A percentile compares a stretch with the other conserved stretches of the same genome.
Evolutionary conservation across 805 yeast species (phyloP).

Genomic region (Ogataea siamensis): DNA sequence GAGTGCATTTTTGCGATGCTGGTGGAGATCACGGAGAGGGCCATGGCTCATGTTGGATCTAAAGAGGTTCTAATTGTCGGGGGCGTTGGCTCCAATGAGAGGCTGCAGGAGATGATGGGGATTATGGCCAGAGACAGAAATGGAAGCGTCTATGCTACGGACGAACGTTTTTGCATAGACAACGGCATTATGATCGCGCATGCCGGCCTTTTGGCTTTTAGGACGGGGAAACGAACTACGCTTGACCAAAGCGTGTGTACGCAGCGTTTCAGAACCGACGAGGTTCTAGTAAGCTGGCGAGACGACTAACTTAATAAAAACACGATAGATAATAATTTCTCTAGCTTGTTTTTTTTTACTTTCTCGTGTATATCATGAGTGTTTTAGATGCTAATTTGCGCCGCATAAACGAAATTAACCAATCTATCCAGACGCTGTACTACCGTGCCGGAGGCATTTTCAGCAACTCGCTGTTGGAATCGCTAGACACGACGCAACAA

Average conservation of each 20-base stretch:
- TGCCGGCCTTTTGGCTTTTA: slow-evolving; percentile 83
- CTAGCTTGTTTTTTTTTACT: background rate
- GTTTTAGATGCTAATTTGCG: slow-evolving; percentile 17
- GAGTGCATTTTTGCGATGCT: slow-evolving; percentile 93
- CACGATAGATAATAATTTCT: too few relatives aligned
- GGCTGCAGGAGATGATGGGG: slow-evolving; percentile 97
- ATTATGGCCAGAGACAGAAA: slow-evolving; percentile 85
- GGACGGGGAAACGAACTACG: slow-evolving; percentile 66
- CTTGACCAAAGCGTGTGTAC: slow-evolving; percentile 79
- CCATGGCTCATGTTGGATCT: slow-evolving; percentile 95
- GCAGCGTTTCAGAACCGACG: slow-evolving; percentile 92
- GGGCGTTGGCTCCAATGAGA: slow-evolving; percentile 94
- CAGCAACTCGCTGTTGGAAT: slow-evolving; percentile 24
- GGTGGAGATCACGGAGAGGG: slow-evolving; percentile 96
- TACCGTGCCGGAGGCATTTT: slow-evolving; percentile 25
- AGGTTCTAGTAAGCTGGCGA: slow-evolving; percentile 88
- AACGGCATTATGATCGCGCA: slow-evolving; percentile 99
- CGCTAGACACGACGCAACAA: slow-evolving; percentile 21
- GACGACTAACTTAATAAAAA: slow-evolving; percentile 41
- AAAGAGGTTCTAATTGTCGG: slow-evolving; percentile 93
- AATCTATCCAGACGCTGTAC: slow-evolving; percentile 22
- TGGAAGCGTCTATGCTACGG: slow-evolving; percentile 91
- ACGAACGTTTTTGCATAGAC: slow-evolving; percentile 94
- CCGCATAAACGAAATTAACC: slow-evolving; percentile 19
- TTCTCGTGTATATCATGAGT: slow-evolving; percentile 10